phyloP scores from a whole-genome alignment of 441 rosid genomes.

The Populus hybrid region DNA sequence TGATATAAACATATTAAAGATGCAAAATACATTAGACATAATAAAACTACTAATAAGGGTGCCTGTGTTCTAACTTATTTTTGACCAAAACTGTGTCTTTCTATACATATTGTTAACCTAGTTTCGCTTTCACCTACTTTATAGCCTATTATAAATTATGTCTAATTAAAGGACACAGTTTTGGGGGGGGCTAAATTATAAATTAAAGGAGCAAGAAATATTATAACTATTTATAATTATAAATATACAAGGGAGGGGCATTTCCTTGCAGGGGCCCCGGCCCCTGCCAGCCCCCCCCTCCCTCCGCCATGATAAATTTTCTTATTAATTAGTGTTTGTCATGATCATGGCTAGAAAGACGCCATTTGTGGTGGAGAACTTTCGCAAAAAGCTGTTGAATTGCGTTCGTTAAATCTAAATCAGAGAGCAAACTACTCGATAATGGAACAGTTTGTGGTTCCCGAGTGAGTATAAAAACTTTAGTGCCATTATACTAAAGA shows the following conservation, averaged over 20 bases:
- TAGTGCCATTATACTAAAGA: not conserved
- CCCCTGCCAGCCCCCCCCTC: no score
- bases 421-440: not conserved
- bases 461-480: not conserved
- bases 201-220: no score
- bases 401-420: not conserved
- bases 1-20: not conserved
- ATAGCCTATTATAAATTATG: not conserved
- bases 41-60: not conserved
- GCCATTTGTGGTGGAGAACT: not conserved
- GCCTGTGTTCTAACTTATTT: not conserved
- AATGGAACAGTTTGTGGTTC: not conserved
- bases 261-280: no score
- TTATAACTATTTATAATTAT: no score
- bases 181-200: no score
- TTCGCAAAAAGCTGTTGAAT: not conserved
- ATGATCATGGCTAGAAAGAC: not conserved
- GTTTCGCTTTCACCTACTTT: not conserved
- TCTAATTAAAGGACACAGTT: no score
- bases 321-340: not conserved
- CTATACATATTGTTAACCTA: not conserved
- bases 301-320: not conserved
- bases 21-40: not conserved
- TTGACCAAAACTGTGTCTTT: no score
- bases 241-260: no score